These are phyloP conservation scores for Chamaecrista fasciculata DNA, from an alignment of 306 rosid species.

Conservation along the genomic window DNA sequence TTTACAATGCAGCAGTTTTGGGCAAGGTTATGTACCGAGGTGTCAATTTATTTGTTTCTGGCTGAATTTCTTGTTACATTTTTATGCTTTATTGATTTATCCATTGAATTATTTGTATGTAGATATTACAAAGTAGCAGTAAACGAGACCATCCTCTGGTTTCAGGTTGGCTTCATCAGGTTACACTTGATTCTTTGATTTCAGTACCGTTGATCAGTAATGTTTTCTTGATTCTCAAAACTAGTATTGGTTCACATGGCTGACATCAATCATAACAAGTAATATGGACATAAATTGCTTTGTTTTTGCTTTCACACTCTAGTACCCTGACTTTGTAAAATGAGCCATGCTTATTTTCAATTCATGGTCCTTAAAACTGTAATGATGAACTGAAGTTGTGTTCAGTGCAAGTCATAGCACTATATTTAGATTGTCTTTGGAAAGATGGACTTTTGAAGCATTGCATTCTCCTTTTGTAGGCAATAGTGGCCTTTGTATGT, in stretches of 20 bases:
- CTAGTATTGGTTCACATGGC: background rate
- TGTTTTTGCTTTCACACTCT: background rate
- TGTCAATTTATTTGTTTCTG: constrained; percentile 15
- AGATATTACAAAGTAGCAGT: constrained; percentile 82
- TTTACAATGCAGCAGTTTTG: background rate
- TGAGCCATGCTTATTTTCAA: constrained; percentile 11
- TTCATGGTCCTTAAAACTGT: background rate
- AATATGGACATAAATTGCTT: background rate
- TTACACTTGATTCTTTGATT: constrained; percentile 63
- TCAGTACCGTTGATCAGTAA: constrained; percentile 23
- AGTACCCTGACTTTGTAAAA: constrained; percentile 7
- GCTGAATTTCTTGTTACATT: background rate
- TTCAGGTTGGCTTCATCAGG: constrained; percentile 99
- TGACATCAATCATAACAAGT: background rate
- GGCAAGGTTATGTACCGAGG: background rate
- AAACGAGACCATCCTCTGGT: constrained; percentile 79
- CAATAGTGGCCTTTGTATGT: constrained; percentile 3
- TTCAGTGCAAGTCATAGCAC: constrained; percentile 25
- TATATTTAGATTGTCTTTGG: constrained; percentile 5
- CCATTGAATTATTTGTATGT: constrained; percentile 30
- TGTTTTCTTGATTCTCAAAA: background rate
- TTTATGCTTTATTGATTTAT: background rate
- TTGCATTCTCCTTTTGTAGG: background rate
- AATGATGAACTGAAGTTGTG: constrained; percentile 16
- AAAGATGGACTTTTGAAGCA: constrained; percentile 11